Evolutionary conservation across 2,329 filamentous ascomycete genomes (phyloP).

Genomic region (Dendryphion nanum): DNA sequence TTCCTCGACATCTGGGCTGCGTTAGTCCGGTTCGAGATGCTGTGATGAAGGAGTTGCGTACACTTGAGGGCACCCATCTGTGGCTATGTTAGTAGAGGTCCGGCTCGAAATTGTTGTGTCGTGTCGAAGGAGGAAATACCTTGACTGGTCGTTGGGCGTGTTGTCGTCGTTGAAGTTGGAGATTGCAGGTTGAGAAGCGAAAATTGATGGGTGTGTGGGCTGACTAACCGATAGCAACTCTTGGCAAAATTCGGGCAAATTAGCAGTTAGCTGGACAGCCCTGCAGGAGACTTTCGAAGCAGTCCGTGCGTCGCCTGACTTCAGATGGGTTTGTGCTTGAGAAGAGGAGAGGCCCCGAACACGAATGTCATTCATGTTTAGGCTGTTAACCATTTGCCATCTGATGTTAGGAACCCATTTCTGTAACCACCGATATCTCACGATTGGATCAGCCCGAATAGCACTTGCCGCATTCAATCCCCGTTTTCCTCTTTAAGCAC

Average conservation of each 20-base stretch:
- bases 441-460: too few relatives aligned
- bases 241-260: conserved; percentile 3
- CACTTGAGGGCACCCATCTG: conserved; percentile 99
- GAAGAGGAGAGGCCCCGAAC: too few relatives aligned
- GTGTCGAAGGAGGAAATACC: conserved; percentile 18
- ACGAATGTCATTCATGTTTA: too few relatives aligned
- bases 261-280: too few relatives aligned
- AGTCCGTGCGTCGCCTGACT: too few relatives aligned
- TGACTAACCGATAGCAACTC: conserved; percentile 19
- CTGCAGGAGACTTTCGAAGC: too few relatives aligned
- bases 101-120: conserved; percentile 2
- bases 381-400: too few relatives aligned
- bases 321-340: too few relatives aligned
- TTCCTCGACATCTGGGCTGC: conserved; percentile 75
- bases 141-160: conserved; percentile 37
- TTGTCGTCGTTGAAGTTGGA: conserved; percentile 27
- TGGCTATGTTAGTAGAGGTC: conserved; percentile 19
- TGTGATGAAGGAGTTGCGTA: conserved; percentile 13
- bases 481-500: too few relatives aligned
- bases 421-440: too few relatives aligned
- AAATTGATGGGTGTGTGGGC: conserved; percentile 27
- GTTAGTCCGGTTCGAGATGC: conserved; percentile 40
- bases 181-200: conserved; percentile 17
- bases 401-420: too few relatives aligned
- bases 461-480: too few relatives aligned